A percentile compares a stretch with the other conserved stretches of the same genome.
Conservation (phyloP, 805 yeast genomes). For the Candida jianshihensis region DNA sequence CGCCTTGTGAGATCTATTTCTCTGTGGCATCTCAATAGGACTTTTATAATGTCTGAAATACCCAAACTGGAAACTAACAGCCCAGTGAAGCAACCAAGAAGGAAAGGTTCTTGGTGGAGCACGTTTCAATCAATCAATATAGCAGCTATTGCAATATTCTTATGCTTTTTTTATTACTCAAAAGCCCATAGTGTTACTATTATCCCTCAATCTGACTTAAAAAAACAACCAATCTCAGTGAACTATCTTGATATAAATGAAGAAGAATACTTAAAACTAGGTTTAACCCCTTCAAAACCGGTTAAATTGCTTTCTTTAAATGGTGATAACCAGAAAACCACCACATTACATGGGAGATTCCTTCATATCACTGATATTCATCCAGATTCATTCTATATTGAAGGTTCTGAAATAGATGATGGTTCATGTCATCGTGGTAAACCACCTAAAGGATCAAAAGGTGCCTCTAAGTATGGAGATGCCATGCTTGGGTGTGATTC, state of each 20-base stretch:
- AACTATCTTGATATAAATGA: slow-evolving; percentile 17
- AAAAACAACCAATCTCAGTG: no score
- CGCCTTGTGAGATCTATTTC: no score
- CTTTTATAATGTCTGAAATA: no score
- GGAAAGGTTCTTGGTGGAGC: no score
- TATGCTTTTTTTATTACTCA: no score
- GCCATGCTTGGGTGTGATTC: slow-evolving; percentile 75
- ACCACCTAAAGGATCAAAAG: slow-evolving; percentile 26
- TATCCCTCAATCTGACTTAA: no score
- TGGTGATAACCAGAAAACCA: slow-evolving; percentile 6
- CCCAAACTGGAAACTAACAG: no score
- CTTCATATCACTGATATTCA: slow-evolving; percentile 84
- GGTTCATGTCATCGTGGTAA: slow-evolving; percentile 50
- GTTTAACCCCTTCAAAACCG: slow-evolving; percentile 36
- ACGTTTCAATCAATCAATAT: no score
- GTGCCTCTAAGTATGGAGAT: slow-evolving; percentile 65
- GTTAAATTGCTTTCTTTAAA: slow-evolving; percentile 19
- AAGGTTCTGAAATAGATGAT: slow-evolving; percentile 40
- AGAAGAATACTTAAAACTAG: slow-evolving; percentile 26
- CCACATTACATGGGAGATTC: slow-evolving; percentile 56
- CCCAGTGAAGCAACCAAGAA: no score
- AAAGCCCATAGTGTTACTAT: no score
- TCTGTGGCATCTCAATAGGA: no score
- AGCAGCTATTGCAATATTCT: no score
- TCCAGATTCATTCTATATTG: slow-evolving; percentile 64